These are phyloP conservation scores for Xerocomus potaroensis DNA, from an alignment of 768 basidiomycete species.

Conservation along the genomic window DNA sequence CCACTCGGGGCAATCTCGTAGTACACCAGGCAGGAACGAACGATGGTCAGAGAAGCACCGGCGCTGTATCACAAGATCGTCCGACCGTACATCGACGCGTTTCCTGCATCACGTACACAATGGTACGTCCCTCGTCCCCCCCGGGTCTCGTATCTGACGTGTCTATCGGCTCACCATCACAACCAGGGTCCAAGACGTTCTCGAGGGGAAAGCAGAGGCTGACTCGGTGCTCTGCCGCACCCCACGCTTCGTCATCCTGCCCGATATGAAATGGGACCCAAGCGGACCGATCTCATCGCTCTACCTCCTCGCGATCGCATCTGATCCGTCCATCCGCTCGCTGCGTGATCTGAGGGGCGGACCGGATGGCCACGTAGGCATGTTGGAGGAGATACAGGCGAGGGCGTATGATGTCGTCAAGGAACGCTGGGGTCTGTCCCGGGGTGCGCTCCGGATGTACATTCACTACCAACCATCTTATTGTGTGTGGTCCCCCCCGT, in stretches of 20 bases:
- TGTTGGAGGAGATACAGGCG: constrained; percentile 63
- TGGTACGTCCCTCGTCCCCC: constrained; percentile 46
- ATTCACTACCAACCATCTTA: constrained; percentile 97
- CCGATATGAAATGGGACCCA: constrained; percentile 97
- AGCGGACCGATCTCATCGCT: constrained; percentile 58
- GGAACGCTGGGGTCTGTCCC: constrained; percentile 61
- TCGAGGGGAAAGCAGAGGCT: constrained; percentile 70
- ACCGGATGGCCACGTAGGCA: constrained; percentile 48
- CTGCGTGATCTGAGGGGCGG: constrained; percentile 65
- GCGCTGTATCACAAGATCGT: constrained; percentile 66
- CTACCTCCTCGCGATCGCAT: constrained; percentile 80
- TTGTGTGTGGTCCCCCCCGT: no score
- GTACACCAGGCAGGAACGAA: constrained; percentile 71
- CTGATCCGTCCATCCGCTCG: constrained; percentile 57
- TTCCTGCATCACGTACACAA: constrained; percentile 72
- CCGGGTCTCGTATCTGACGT: no score
- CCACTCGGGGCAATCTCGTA: no score
- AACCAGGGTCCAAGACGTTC: constrained; percentile 79
- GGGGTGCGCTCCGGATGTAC: constrained; percentile 68
- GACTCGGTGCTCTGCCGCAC: constrained; percentile 66
- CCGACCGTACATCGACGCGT: constrained; percentile 70
- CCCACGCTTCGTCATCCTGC: constrained; percentile 71
- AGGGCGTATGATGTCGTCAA: constrained; percentile 50
- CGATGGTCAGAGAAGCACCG: constrained; percentile 83
- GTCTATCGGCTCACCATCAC: no score